Evolutionary conservation across 768 basidiomycete species (phyloP).

Genomic region (Cystofilobasidium capitatum): DNA sequence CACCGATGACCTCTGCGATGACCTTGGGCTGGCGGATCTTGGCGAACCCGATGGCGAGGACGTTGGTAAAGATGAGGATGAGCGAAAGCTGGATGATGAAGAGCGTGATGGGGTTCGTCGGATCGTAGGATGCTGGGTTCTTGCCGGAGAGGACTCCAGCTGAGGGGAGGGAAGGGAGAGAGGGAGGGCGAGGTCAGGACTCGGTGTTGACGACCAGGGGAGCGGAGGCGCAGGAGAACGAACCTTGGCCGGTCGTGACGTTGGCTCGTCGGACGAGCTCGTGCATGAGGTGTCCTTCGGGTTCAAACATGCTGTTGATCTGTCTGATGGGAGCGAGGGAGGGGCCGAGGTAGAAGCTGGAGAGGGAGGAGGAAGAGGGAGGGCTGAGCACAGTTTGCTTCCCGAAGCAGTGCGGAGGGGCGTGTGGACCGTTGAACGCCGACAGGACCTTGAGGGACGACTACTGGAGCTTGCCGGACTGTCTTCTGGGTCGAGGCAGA

Average conservation of each 20-base stretch:
- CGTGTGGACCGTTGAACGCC: too few relatives aligned
- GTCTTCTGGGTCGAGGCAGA: too few relatives aligned
- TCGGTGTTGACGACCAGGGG: background rate
- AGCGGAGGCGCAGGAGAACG: background rate
- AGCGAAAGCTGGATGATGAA: constrained; percentile 50
- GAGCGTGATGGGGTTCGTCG: constrained; percentile 44
- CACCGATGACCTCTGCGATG: constrained; percentile 84
- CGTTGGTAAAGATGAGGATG: constrained; percentile 68
- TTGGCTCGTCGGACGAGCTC: constrained; percentile 3
- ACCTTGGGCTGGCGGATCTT: constrained; percentile 75
- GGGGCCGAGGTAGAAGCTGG: too few relatives aligned
- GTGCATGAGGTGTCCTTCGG: background rate
- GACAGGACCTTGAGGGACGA: too few relatives aligned
- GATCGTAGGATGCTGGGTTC: constrained; percentile 57
- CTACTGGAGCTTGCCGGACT: too few relatives aligned
- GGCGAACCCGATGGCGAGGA: constrained; percentile 55
- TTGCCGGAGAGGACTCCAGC: constrained; percentile 62
- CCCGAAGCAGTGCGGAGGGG: too few relatives aligned
- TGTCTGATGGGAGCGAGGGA: too few relatives aligned
- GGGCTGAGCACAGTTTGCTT: too few relatives aligned
- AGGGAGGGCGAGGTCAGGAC: background rate
- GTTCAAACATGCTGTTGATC: too few relatives aligned
- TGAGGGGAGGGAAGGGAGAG: constrained; percentile 6
- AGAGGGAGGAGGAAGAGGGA: too few relatives aligned
- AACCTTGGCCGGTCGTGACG: background rate